phyloP scores from a whole-genome alignment of 352 stramenopile species.

The Globisporangium paroecandrum region DNA sequence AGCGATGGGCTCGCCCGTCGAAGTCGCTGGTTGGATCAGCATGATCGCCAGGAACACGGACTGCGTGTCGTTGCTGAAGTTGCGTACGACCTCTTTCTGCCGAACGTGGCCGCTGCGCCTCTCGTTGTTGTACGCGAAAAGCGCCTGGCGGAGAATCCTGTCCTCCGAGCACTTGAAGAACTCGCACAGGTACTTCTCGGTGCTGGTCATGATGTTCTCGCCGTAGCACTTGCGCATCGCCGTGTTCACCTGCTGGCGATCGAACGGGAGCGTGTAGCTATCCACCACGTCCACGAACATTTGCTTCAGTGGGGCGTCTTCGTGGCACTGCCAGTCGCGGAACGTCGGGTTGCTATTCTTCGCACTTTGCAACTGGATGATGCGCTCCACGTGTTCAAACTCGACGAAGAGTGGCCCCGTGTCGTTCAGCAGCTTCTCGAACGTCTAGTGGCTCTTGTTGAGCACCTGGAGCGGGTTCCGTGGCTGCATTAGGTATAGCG shows the following conservation, averaged over 20 bases:
- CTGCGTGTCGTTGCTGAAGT: conserved; percentile 2
- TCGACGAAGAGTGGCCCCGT: not conserved
- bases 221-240: conserved; percentile 1
- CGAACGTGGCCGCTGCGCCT: conserved; percentile 25
- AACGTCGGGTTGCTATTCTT: not conserved
- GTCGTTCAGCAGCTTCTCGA: not conserved
- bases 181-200: not conserved
- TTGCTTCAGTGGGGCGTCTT: conserved; percentile 4
- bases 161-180: conserved; percentile 4
- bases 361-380: not conserved
- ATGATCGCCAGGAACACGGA: conserved; percentile 8
- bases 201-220: conserved; percentile 1
- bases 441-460: not conserved
- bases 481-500: not conserved
- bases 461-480: not conserved
- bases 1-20: not conserved
- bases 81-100: conserved; percentile 18
- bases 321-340: not conserved
- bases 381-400: not conserved
- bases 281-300: conserved; percentile 32
- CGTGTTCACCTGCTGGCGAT: conserved; percentile 3
- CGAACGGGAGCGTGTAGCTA: conserved; percentile 28
- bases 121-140: conserved; percentile 19
- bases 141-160: conserved; percentile 1
- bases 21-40: conserved; percentile 16